These are phyloP conservation scores for Anethum foeniculum DNA, from an alignment of 140 eudicot genomes.

Conservation along the genomic window DNA sequence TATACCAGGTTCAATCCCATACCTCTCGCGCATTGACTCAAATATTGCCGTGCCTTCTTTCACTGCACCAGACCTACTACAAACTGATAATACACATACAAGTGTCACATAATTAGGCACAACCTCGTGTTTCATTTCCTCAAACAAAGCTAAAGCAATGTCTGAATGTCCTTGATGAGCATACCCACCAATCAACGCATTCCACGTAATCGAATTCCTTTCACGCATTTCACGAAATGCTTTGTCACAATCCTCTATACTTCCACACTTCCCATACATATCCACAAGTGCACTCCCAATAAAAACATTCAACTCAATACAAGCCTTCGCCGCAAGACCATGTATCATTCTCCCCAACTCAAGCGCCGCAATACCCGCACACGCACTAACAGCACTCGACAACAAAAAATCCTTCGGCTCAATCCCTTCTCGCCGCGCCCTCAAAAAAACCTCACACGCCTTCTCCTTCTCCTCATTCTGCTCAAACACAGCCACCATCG, in stretches of 20 bases:
- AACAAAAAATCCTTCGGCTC: constrained; percentile 52
- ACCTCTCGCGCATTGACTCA: constrained; percentile 50
- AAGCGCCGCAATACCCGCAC: constrained; percentile 62
- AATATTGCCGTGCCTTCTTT: constrained; percentile 49
- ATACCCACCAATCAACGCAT: constrained; percentile 67
- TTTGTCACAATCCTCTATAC: constrained; percentile 50
- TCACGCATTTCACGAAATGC: constrained; percentile 44
- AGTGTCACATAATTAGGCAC: constrained; percentile 68
- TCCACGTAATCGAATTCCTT: constrained; percentile 60
- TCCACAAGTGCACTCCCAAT: constrained; percentile 89
- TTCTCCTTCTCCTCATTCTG: constrained; percentile 65
- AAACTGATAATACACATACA: constrained; percentile 64
- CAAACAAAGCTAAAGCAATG: constrained; percentile 44
- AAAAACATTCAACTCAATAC: constrained; percentile 45
- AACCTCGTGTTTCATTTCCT: constrained; percentile 40
- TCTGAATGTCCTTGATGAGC: constrained; percentile 70
- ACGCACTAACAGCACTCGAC: constrained; percentile 70
- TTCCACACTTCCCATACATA: constrained; percentile 90
- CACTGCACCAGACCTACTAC: constrained; percentile 71
- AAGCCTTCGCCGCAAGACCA: constrained; percentile 68
- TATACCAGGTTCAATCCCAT: constrained; percentile 51
- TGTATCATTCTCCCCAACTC: constrained; percentile 59
- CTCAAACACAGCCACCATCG: constrained; percentile 68
- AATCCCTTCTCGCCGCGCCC: constrained; percentile 33
- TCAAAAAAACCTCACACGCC: constrained; percentile 45